Percentiles rank a stretch among this genome's conserved stretches.
Evolutionary conservation across 768 basidiomycete species (phyloP).

Genomic region (Hortiboletus campestris): DNA sequence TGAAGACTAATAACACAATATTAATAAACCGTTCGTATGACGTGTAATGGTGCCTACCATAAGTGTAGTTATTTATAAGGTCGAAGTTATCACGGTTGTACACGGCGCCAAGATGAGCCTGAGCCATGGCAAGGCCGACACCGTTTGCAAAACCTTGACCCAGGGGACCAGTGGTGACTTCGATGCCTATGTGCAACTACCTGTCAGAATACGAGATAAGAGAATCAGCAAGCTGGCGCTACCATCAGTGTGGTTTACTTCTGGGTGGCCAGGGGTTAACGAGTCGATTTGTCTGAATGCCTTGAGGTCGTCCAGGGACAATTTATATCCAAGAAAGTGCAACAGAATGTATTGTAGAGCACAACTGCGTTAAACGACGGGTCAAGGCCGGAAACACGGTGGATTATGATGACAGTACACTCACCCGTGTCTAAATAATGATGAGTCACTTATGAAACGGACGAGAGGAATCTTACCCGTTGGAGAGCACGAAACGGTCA

Average conservation of each 20-base stretch:
- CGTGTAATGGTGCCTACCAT: slow-evolving; percentile 48
- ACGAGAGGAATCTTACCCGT: slow-evolving; percentile 56
- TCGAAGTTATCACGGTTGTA: slow-evolving; percentile 87
- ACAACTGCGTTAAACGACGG: slow-evolving; percentile 51
- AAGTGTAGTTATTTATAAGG: slow-evolving; percentile 85
- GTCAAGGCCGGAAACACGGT: slow-evolving; percentile 1
- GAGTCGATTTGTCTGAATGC: slow-evolving; percentile 89
- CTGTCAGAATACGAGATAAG: slow-evolving; percentile 8
- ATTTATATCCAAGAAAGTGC: slow-evolving; percentile 89
- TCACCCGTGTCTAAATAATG: slow-evolving; percentile 64
- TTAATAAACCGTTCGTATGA: slow-evolving; percentile 1
- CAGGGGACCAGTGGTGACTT: slow-evolving; percentile 94
- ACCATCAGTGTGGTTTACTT: slow-evolving; percentile 68
- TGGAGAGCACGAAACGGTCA: slow-evolving; percentile 95
- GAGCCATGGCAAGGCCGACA: slow-evolving; percentile 91
- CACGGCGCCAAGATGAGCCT: slow-evolving; percentile 85
- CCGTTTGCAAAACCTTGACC: slow-evolving; percentile 94
- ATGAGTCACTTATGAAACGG: slow-evolving; percentile 7
- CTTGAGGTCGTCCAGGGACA: slow-evolving; percentile 91
- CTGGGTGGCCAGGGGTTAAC: slow-evolving; percentile 92
- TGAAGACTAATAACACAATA: slow-evolving; percentile 57
- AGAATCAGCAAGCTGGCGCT: slow-evolving; percentile 2
- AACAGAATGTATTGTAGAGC: slow-evolving; percentile 91
- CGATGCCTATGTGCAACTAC: slow-evolving; percentile 48
- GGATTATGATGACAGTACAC: slow-evolving; percentile 19